These are phyloP conservation scores for Trypethelium eluteriae DNA, from an alignment of 495 filamentous ascomycete species.

Conservation along the genomic window DNA sequence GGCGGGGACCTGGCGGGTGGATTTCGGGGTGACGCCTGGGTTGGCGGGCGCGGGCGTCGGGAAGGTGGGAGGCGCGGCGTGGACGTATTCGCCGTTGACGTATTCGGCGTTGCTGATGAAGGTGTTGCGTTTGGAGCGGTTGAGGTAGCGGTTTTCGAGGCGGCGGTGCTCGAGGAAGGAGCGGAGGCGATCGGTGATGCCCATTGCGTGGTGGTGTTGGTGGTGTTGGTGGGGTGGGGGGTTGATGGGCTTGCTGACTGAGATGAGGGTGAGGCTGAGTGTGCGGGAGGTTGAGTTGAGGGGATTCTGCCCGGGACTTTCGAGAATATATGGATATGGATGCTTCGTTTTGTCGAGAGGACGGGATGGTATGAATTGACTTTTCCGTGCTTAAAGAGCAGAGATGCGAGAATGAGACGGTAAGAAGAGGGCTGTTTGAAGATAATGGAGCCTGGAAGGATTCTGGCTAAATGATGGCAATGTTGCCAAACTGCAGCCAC, in stretches of 20 bases:
- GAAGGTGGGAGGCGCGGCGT: conserved; percentile 30
- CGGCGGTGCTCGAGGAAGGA: conserved; percentile 77
- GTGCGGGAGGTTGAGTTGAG: no score
- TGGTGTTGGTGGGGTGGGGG: not conserved
- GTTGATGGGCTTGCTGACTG: not conserved
- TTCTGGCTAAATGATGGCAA: no score
- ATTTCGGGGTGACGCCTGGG: conserved; percentile 5
- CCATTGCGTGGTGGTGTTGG: conserved; percentile 16
- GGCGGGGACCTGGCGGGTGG: not conserved
- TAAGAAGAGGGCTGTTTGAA: no score
- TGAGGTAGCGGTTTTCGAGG: conserved; percentile 86
- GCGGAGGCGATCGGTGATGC: conserved; percentile 31
- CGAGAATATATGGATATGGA: no score
- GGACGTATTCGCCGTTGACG: conserved; percentile 88
- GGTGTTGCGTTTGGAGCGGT: conserved; percentile 74
- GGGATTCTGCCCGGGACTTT: no score
- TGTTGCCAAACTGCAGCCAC: no score
- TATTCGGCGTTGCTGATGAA: conserved; percentile 82
- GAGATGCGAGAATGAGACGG: no score
- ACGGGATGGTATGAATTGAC: no score
- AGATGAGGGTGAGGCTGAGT: no score
- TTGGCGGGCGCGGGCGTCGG: conserved; percentile 23
- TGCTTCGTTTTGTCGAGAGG: no score
- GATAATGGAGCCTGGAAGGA: no score
- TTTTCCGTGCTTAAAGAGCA: no score